Evolutionary conservation across 192 early-diverging fungal genomes (phyloP), one percentile per base, ranked within the genome.

Genomic region (Rhizoclosmatium globosum): DNA sequence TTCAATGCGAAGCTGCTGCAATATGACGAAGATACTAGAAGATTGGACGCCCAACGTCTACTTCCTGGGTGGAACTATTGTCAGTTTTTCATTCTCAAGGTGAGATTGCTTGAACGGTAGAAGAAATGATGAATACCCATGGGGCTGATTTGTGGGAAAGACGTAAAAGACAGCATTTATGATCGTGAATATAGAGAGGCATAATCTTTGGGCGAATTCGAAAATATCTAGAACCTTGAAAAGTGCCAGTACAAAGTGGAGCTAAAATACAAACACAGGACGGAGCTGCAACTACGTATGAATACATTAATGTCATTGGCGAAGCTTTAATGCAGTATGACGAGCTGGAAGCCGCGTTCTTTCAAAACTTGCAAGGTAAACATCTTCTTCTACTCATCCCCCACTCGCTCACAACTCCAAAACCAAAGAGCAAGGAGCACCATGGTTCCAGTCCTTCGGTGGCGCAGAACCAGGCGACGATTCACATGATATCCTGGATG

Each of bases 1-100:
- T 93, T 97, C 66, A 92, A 92, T 75, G 87, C 88, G 71, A 92
- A 94, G n/a, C 92, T 99, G 9, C 67, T 89, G 68, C 93, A 92
- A 57, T 94, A 94, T 70, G 95, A 98, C 77, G 96, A 93, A 45
- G 96, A 98, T 83, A 95, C 94, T 23, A 85, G 95, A 4, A 86
- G 94, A 31, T 76, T 98, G 59, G 98, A 99, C 62, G 90, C 94
- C 42, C 96, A 98, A 81, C 85, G 98, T 60, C 87, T 96, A 71
- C 90, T 99, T 84, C 97, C 97, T 4, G 98, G 98, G 0, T 99
- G 98, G 98, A 99, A 99, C 82, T 99, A 98, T 83, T 99, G 97
- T 82, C 92, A 90, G 60, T 98, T 96, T 82, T 99, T 99, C 81
- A 91, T 98, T 58, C 81, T 97, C 65, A 99, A 99, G 84, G 92